Percentiles rank a stretch among this genome's conserved stretches.
Conservation (phyloP, 805 yeast species). For the Blastobotrys robertii region DNA sequence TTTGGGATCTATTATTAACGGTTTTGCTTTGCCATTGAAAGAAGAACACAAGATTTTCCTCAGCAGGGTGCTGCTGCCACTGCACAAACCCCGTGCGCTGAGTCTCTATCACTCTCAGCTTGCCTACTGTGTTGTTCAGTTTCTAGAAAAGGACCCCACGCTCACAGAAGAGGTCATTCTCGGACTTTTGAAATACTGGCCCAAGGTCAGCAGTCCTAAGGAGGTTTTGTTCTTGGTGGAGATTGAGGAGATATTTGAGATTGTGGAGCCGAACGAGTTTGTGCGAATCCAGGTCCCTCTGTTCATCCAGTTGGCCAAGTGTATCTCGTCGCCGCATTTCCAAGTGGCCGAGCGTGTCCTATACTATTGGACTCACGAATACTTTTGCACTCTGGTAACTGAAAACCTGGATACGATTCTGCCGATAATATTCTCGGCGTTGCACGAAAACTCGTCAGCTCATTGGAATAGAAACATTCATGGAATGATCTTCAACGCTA, state of each 20-base stretch:
- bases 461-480: slow-evolving; percentile 95
- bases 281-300: slow-evolving; percentile 85
- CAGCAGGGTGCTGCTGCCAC: slow-evolving; percentile 76
- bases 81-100: slow-evolving; percentile 84
- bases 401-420: slow-evolving; percentile 82
- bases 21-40: slow-evolving; percentile 93
- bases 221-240: slow-evolving; percentile 95
- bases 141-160: slow-evolving; percentile 85
- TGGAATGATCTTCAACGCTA: slow-evolving; percentile 79
- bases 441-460: slow-evolving; percentile 70
- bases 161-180: slow-evolving; percentile 93
- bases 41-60: slow-evolving; percentile 93
- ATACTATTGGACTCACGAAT: slow-evolving; percentile 91
- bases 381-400: slow-evolving; percentile 78
- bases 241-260: slow-evolving; percentile 93
- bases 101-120: slow-evolving; percentile 92
- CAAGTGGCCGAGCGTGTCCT: slow-evolving; percentile 95
- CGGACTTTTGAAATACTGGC: slow-evolving; percentile 94
- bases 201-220: slow-evolving; percentile 87
- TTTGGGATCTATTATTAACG: slow-evolving; percentile 91
- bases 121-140: slow-evolving; percentile 94
- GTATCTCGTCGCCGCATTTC: slow-evolving; percentile 91
- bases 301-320: slow-evolving; percentile 86
- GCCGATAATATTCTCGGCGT: slow-evolving; percentile 83
- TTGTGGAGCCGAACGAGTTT: slow-evolving; percentile 88